These are phyloP conservation scores for Graphilbum sp. DNA, from an alignment of 2,329 filamentous ascomycete species.

Conservation along the genomic window DNA sequence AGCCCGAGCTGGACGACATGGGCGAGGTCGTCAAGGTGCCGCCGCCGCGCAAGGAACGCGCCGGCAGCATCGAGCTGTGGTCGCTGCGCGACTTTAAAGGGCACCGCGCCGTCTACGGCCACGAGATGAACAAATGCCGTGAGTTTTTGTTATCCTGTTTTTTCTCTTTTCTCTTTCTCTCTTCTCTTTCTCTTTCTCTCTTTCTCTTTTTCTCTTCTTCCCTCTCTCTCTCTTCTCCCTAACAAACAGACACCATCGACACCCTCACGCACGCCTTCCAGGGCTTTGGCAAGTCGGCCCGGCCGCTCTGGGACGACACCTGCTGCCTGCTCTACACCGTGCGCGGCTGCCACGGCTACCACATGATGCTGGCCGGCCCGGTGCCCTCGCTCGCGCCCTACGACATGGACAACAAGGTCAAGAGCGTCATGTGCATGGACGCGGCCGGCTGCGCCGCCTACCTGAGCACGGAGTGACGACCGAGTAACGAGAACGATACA, in stretches of 20 bases:
- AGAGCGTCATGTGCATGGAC: slow-evolving; percentile 4
- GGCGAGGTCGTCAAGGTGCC: not conserved
- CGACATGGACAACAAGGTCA: slow-evolving; percentile 3
- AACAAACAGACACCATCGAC: slow-evolving; percentile 4
- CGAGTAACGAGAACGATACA: no score
- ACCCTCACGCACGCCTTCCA: not conserved
- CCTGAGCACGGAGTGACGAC: no score
- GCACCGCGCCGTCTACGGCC: slow-evolving; percentile 1
- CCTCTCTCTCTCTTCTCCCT: no score
- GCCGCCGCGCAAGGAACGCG: not conserved
- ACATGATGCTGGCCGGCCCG: not conserved
- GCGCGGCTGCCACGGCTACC: slow-evolving; percentile 3
- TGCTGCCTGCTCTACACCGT: slow-evolving; percentile 4
- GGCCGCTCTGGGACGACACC: not conserved
- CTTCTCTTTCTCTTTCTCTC: not conserved
- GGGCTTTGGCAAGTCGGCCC: slow-evolving; percentile 5
- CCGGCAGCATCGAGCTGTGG: slow-evolving; percentile 3
- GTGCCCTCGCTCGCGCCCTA: slow-evolving; percentile 1
- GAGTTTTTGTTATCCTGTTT: not conserved
- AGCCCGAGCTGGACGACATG: not conserved
- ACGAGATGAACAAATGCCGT: not conserved
- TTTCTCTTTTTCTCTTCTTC: no score
- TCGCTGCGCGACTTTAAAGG: slow-evolving; percentile 1
- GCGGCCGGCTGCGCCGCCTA: not conserved
- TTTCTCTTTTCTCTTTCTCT: not conserved